Evolutionary conservation across 805 yeast genomes (phyloP).

Genomic region (Cyberlindnera amylophila): DNA sequence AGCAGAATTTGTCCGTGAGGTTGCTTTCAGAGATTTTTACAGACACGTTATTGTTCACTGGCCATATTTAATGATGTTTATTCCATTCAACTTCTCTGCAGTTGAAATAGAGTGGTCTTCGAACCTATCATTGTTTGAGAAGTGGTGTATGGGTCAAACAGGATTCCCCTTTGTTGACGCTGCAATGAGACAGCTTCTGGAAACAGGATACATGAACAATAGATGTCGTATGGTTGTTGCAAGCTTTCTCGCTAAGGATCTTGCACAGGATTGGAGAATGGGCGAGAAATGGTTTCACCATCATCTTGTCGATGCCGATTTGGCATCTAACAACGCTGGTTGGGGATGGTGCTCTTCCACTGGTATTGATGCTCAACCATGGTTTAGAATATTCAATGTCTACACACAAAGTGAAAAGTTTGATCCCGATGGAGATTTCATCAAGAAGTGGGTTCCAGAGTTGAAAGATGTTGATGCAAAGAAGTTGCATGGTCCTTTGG

Average conservation of each 20-base stretch:
- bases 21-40: conserved; percentile 59
- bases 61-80: conserved; percentile 49
- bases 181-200: conserved; percentile 47
- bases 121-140: conserved; percentile 37
- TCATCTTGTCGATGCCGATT: conserved; percentile 48
- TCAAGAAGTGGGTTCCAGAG: conserved; percentile 49
- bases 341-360: conserved; percentile 54
- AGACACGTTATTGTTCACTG: conserved; percentile 44
- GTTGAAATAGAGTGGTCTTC: conserved; percentile 42
- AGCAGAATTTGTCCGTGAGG: conserved; percentile 46
- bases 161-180: conserved; percentile 59
- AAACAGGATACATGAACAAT: conserved; percentile 53
- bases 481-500: conserved; percentile 25
- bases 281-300: conserved; percentile 51
- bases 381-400: conserved; percentile 53
- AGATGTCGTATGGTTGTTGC: conserved; percentile 53
- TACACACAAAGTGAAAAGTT: conserved; percentile 45
- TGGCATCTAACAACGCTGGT: conserved; percentile 53
- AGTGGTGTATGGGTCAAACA: conserved; percentile 52
- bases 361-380: conserved; percentile 55
- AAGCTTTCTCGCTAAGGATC: conserved; percentile 46
- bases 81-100: conserved; percentile 44
- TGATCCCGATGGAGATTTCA: conserved; percentile 44
- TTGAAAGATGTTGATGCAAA: conserved; percentile 26
- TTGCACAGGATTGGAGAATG: conserved; percentile 50